These are phyloP conservation scores for Microdochium bolleyi DNA, from an alignment of 2,329 filamentous ascomycete species.

Conservation along the genomic window DNA sequence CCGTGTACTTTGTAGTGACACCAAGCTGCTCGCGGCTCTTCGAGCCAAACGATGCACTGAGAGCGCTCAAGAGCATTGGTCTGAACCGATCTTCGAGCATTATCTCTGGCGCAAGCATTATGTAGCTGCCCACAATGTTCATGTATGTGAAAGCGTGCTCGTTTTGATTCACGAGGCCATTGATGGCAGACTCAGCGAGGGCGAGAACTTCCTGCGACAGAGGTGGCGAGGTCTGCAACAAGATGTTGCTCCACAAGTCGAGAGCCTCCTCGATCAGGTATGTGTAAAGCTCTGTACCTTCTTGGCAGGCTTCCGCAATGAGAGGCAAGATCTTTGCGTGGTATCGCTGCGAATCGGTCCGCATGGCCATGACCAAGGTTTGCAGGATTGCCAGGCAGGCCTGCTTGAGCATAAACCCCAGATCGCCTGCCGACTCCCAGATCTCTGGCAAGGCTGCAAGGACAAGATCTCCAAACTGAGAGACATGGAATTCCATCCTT, in stretches of 20 bases:
- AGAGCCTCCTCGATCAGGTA: conserved; percentile 89
- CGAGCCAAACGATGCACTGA: conserved; percentile 40
- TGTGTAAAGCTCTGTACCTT: conserved; percentile 64
- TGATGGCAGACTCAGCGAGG: conserved; percentile 55
- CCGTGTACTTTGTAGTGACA: conserved; percentile 52
- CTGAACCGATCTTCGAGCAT: conserved; percentile 51
- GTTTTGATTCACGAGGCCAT: conserved; percentile 58
- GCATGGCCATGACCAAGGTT: conserved; percentile 80
- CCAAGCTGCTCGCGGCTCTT: conserved; percentile 50
- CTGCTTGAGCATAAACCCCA: conserved; percentile 91
- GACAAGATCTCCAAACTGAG: conserved; percentile 68
- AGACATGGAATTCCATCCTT: conserved; percentile 67
- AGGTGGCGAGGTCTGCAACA: conserved; percentile 57
- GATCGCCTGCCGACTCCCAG: conserved; percentile 72
- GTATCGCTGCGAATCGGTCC: conserved; percentile 66
- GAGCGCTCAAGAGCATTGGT: conserved; percentile 38
- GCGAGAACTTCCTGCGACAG: conserved; percentile 53
- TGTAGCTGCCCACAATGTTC: conserved; percentile 61
- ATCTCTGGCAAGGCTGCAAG: conserved; percentile 71
- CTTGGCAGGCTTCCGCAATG: conserved; percentile 70
- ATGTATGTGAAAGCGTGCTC: conserved; percentile 56
- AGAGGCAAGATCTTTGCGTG: conserved; percentile 76
- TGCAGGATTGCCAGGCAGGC: conserved; percentile 80
- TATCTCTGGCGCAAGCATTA: conserved; percentile 60
- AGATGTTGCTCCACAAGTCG: conserved; percentile 76